Percentiles rank a stretch among this genome's conserved stretches.
These are phyloP conservation scores for Colletotrichum sp. DNA, from an alignment of 2,329 filamentous ascomycete genomes.

Conservation along the genomic window DNA sequence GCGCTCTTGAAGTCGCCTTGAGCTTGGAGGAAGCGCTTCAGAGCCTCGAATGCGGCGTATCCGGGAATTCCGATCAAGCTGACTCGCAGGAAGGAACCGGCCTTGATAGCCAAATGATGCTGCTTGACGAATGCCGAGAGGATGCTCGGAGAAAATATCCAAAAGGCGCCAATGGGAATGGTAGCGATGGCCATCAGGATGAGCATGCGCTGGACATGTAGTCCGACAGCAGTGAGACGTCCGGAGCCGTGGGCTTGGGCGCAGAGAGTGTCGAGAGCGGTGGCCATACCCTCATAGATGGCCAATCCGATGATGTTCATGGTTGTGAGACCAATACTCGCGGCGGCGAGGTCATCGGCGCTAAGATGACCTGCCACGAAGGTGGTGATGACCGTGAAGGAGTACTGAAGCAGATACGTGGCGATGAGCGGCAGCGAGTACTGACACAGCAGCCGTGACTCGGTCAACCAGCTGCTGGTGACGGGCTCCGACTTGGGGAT, in stretches of 20 bases:
- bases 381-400: constrained; percentile 55
- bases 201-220: constrained; percentile 59
- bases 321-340: constrained; percentile 56
- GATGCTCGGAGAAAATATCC: constrained; percentile 53
- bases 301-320: constrained; percentile 59
- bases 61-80: constrained; percentile 56
- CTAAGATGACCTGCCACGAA: constrained; percentile 58
- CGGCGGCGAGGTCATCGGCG: constrained; percentile 56
- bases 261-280: constrained; percentile 55
- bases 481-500: constrained; percentile 8
- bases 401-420: constrained; percentile 58
- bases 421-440: constrained; percentile 54
- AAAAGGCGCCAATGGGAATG: constrained; percentile 53
- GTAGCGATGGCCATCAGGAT: constrained; percentile 51
- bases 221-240: constrained; percentile 49
- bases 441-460: constrained; percentile 15
- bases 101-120: constrained; percentile 49
- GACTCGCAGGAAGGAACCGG: constrained; percentile 53
- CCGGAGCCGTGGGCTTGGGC: constrained; percentile 57
- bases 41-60: constrained; percentile 58
- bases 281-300: constrained; percentile 56
- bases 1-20: constrained; percentile 58
- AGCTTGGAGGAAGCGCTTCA: constrained; percentile 60
- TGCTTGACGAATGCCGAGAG: constrained; percentile 51
- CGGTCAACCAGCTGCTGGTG: background rate